Evolutionary conservation across 2,329 filamentous ascomycete species (phyloP), one percentile per base, ranked within the genome.

Genomic region (Fusarium pseudonygamai): DNA sequence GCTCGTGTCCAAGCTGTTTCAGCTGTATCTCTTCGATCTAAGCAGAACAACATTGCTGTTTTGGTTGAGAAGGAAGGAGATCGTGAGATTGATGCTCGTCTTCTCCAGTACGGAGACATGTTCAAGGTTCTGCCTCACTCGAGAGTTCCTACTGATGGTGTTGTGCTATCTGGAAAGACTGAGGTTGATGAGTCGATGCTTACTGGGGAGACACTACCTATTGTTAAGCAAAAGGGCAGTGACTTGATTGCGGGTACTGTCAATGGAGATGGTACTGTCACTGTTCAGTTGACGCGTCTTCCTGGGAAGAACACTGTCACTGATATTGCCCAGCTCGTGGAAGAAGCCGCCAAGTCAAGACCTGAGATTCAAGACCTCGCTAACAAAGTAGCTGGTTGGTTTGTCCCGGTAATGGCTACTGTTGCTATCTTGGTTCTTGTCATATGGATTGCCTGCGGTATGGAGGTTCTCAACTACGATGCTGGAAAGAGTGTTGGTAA

Each of bases 141-240:
- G 0, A 80, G 80, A 5, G 82, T 92, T 3, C 84, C 86, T 2
- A 92, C 90, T 0, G 90, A 93, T 65, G 91, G 89, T 0, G 80
- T 83, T 0, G 85, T 92, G 5, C 67, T 87, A 0, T 80, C 77
- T 18, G 90, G 91, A 0, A 81, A 80, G 1, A 88, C 85, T 11
- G 89, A 91, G 61, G 84, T 92, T 2, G 87, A 93, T 64, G 90
- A 92, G 76, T 91, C 89, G 0, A 91, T 91, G 87, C 79, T 92
- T 14, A 67, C 64, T 0, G 64, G 64, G 0, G 64, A 67, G 15
- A 40, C 62, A 4, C 52, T 67, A 0, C 65, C 65, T 8, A 53
- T 67, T 3, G 24, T 67, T 0, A 68, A 68, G 22, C 26, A 61
- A 5, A 67, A 68, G 42, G 65, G 65, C 0, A 49, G 55, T n/a